A percentile compares a stretch with the other conserved stretches of the same genome.
Evolutionary conservation across 2,329 filamentous ascomycete species (phyloP).

Genomic region (Blumeriella jaapii): DNA sequence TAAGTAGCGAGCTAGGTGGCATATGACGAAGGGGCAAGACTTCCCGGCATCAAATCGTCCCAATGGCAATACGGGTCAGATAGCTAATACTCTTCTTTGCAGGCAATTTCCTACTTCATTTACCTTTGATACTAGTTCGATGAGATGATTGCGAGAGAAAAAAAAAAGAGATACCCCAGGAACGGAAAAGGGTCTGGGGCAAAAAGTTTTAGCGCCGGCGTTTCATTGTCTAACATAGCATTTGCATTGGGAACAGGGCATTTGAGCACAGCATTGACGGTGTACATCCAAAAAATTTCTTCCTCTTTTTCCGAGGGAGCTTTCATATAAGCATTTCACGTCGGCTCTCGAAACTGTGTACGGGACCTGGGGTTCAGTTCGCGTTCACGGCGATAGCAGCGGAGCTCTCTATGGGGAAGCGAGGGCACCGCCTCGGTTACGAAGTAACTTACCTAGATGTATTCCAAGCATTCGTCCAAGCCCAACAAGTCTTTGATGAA

Average conservation of each 20-base stretch:
- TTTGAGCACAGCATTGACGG: constrained; percentile 1
- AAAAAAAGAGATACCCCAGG: constrained; percentile 27
- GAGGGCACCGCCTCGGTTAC: too few relatives aligned
- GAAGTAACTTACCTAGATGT: too few relatives aligned
- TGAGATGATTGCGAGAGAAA: constrained; percentile 26
- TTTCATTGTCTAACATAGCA: constrained; percentile 2
- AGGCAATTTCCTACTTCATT: constrained; percentile 79
- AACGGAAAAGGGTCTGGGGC: constrained; percentile 7
- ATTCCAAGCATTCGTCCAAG: too few relatives aligned
- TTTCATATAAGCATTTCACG: not conserved
- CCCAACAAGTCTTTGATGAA: too few relatives aligned
- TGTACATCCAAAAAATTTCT: not conserved
- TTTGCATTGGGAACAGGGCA: not conserved
- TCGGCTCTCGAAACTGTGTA: constrained; percentile 2
- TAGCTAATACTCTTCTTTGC: constrained; percentile 28
- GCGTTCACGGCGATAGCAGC: too few relatives aligned
- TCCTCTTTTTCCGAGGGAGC: not conserved
- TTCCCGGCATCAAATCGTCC: too few relatives aligned
- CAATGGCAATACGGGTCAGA: too few relatives aligned
- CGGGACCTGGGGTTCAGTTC: too few relatives aligned
- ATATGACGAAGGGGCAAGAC: too few relatives aligned
- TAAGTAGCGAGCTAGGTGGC: not conserved
- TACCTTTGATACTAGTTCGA: constrained; percentile 45
- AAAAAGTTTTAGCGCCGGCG: constrained; percentile 4
- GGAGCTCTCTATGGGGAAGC: too few relatives aligned